Conservation (phyloP, 805 yeast genomes). For the Starmerella floris region DNA sequence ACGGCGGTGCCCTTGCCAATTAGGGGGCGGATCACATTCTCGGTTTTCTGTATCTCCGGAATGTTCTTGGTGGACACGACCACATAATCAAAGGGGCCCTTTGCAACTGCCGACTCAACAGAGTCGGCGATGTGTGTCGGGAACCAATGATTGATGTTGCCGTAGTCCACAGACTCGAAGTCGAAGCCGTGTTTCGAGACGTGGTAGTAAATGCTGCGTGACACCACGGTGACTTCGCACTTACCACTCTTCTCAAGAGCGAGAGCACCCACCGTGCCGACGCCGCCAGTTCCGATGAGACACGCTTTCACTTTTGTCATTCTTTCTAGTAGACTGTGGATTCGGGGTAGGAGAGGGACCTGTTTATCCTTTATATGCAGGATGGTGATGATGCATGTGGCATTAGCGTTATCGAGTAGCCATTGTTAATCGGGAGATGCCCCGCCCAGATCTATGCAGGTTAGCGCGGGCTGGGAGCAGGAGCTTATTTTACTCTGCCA, state of each 20-base stretch:
- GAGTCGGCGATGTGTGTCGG: conserved; percentile 33
- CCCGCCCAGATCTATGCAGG: too few species aligned
- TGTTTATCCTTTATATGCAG: too few species aligned
- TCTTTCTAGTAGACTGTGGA: neutral
- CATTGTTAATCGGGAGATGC: too few species aligned
- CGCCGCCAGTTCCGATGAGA: conserved; percentile 75
- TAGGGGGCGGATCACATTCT: conserved; percentile 39
- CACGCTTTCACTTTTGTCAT: conserved; percentile 31
- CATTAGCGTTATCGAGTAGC: too few species aligned
- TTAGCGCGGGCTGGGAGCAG: too few species aligned
- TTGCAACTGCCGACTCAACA: conserved; percentile 35
- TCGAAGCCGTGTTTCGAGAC: conserved; percentile 43
- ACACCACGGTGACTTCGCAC: conserved; percentile 45
- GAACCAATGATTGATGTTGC: conserved; percentile 39
- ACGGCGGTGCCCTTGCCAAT: conserved; percentile 38
- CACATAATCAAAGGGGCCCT: conserved; percentile 40
- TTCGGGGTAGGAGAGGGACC: neutral
- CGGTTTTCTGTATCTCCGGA: conserved; percentile 47
- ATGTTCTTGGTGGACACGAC: conserved; percentile 50
- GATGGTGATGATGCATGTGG: too few species aligned
- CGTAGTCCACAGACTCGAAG: conserved; percentile 51
- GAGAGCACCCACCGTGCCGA: conserved; percentile 65
- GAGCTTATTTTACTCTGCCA: too few species aligned
- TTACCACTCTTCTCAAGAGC: conserved; percentile 39
- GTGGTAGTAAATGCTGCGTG: conserved; percentile 49